Evolutionary conservation across 2,329 filamentous ascomycete genomes (phyloP), one percentile per base, ranked within the genome.

Genomic region (Colletotrichum camelliae): DNA sequence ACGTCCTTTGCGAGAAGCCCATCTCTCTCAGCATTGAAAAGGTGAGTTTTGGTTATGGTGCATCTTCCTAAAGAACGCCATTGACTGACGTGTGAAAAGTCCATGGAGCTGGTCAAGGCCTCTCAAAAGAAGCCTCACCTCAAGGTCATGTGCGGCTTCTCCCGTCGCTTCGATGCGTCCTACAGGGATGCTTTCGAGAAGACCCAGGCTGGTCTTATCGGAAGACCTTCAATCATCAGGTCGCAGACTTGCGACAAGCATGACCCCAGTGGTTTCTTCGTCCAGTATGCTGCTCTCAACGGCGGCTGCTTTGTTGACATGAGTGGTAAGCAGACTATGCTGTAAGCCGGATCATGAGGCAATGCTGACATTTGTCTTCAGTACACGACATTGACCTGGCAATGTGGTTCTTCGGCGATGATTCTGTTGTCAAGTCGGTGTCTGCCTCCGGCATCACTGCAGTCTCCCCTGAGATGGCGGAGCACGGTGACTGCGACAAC

Each of bases 291-390:
- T 10, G 86, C 91, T 78, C 92, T 90, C 83, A 90, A 87, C 3
- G 93, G 93, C 27, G 92, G 92, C 21, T 93, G 94, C 80, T 94
- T 94, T 79, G 92, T 94, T 72, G 93, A 94, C 85, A 73, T 73
- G 70, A 73, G 70, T 37, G 70, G 70, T 73, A 16, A 13, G 70
- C 67, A n/a, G 18, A 21, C 18, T 2, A 10, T 9, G 31, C 8
- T 13, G 9, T 21, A 2, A 13, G 5, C 18, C 1, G 18, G 12
- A 21, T 57, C 4, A 1, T 6, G 0, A 2, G 4, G 15, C 5
- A 4, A 29, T 16, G 0, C 62, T 67, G 31, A 67, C 16, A 27
- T 2, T 1, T 4, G 12, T 7, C 21, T 5, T 3, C 4, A 73
- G 70, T 73, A 21, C 70, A 73, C n/a, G 65, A 73, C 21, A 73